A percentile compares a stretch with the other conserved stretches of the same genome.
Conservation (phyloP, 2,329 filamentous ascomycete species). For the Golovinomyces cichoracearum region DNA sequence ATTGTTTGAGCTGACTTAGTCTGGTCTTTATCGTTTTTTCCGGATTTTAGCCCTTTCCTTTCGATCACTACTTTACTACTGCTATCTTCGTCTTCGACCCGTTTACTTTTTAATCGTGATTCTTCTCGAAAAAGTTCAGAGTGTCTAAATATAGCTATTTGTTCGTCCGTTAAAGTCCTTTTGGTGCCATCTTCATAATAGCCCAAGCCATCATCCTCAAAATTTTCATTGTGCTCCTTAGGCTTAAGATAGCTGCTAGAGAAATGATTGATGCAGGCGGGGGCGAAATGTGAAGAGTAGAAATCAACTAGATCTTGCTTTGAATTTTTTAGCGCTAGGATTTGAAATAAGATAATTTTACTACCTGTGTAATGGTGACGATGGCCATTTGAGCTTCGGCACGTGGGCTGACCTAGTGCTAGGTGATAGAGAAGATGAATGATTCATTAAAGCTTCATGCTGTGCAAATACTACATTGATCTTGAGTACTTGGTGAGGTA, state of each 20-base stretch:
- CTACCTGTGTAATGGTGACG: background rate
- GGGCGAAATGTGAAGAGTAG: conserved; percentile 11
- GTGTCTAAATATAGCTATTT: conserved; percentile 73
- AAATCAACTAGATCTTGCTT: conserved; percentile 13
- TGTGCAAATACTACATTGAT: too few relatives aligned
- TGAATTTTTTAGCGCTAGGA: background rate
- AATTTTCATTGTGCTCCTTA: conserved; percentile 23
- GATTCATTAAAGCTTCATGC: too few relatives aligned
- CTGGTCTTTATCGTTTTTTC: conserved; percentile 5
- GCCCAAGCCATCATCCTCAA: conserved; percentile 37
- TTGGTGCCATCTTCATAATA: conserved; percentile 72
- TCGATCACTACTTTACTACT: background rate
- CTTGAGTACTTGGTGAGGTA: too few relatives aligned
- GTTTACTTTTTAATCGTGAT: conserved; percentile 14
- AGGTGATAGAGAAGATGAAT: too few relatives aligned
- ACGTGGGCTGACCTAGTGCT: too few relatives aligned
- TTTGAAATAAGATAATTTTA: background rate
- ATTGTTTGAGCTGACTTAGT: background rate
- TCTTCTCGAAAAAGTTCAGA: conserved; percentile 51
- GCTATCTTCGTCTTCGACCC: conserved; percentile 2
- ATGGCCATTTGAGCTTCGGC: too few relatives aligned
- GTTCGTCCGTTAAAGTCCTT: conserved; percentile 70
- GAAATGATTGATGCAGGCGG: conserved; percentile 27
- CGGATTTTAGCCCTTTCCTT: conserved; percentile 4
- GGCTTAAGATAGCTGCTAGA: conserved; percentile 20